phyloP scores from a whole-genome alignment of 495 filamentous ascomycete genomes.

The Pyrenopolyporus hunteri region DNA sequence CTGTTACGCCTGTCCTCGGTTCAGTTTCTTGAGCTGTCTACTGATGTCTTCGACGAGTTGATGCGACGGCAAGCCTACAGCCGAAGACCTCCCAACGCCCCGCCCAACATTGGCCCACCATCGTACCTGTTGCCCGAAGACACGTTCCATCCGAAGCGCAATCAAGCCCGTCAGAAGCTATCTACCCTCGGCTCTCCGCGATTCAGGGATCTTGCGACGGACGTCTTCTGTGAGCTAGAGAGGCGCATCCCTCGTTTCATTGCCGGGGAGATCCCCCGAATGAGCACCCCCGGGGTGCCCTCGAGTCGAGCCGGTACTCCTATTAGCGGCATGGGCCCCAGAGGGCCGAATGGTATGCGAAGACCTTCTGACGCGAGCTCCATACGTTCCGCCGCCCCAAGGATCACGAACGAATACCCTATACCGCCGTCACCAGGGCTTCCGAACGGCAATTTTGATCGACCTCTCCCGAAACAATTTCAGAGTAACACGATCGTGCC shows the following conservation, averaged over 20 bases:
- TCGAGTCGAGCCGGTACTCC: slow-evolving; percentile 63
- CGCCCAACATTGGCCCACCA: slow-evolving; percentile 61
- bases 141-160: slow-evolving; percentile 94
- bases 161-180: slow-evolving; percentile 93
- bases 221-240: slow-evolving; percentile 95
- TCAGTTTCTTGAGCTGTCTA: slow-evolving; percentile 96
- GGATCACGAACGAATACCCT: slow-evolving; percentile 52
- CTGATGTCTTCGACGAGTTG: slow-evolving; percentile 96
- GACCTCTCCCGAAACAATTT: slow-evolving; percentile 83
- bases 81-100: slow-evolving; percentile 59
- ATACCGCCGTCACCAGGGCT: slow-evolving; percentile 52
- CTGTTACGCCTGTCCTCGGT: slow-evolving; percentile 83
- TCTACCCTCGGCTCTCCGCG: slow-evolving; percentile 81
- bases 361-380: slow-evolving; percentile 63
- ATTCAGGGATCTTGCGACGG: slow-evolving; percentile 90
- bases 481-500: slow-evolving; percentile 96
- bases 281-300: slow-evolving; percentile 68
- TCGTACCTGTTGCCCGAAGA: slow-evolving; percentile 78
- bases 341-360: slow-evolving; percentile 49
- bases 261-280: slow-evolving; percentile 66
- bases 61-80: slow-evolving; percentile 74
- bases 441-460: slow-evolving; percentile 49
- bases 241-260: slow-evolving; percentile 85
- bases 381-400: slow-evolving; percentile 45
- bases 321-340: slow-evolving; percentile 58